Conservation (phyloP, 1,139 yeast species). For the Suhomyces maxii region DNA sequence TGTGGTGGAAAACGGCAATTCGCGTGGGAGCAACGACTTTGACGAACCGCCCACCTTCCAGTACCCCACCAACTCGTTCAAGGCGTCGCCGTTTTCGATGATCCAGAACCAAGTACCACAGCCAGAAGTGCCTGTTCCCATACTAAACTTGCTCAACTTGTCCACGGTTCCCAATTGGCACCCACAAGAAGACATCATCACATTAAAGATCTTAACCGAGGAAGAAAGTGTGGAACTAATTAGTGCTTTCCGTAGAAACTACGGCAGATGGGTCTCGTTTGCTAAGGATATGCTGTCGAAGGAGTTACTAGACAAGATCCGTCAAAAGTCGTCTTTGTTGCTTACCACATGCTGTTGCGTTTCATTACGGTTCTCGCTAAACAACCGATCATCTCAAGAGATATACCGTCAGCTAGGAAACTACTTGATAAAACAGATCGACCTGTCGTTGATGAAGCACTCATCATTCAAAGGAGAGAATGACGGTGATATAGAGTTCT, state of each 20-base stretch:
- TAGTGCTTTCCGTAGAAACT: slow-evolving; percentile 61
- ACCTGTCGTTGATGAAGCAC: slow-evolving; percentile 36
- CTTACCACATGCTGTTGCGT: slow-evolving; percentile 67
- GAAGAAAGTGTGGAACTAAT: slow-evolving; percentile 52
- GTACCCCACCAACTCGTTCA: slow-evolving; percentile 40
- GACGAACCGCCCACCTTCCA: slow-evolving; percentile 31
- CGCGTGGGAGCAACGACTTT: neutral
- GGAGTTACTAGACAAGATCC: slow-evolving; percentile 51
- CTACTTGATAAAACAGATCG: slow-evolving; percentile 45
- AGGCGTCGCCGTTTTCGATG: slow-evolving; percentile 52
- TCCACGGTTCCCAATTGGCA: slow-evolving; percentile 9
- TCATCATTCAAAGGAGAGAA: slow-evolving; percentile 21
- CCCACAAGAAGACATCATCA: slow-evolving; percentile 42
- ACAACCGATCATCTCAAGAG: slow-evolving; percentile 21
- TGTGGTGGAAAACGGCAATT: neutral
- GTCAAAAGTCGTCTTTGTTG: slow-evolving; percentile 58
- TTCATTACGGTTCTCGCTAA: slow-evolving; percentile 51
- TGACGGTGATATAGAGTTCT: slow-evolving; percentile 52
- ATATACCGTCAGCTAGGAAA: slow-evolving; percentile 27
- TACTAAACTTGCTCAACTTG: slow-evolving; percentile 41
- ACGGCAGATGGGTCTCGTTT: slow-evolving; percentile 78
- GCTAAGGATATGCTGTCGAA: slow-evolving; percentile 56
- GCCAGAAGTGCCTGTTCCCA: slow-evolving; percentile 42
- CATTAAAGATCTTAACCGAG: slow-evolving; percentile 50
- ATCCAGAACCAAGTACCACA: slow-evolving; percentile 35